Evolutionary conservation across 139 green algal genomes (phyloP), one percentile per base, ranked within the genome.

Genomic region (Diplosphaera chodatii): DNA sequence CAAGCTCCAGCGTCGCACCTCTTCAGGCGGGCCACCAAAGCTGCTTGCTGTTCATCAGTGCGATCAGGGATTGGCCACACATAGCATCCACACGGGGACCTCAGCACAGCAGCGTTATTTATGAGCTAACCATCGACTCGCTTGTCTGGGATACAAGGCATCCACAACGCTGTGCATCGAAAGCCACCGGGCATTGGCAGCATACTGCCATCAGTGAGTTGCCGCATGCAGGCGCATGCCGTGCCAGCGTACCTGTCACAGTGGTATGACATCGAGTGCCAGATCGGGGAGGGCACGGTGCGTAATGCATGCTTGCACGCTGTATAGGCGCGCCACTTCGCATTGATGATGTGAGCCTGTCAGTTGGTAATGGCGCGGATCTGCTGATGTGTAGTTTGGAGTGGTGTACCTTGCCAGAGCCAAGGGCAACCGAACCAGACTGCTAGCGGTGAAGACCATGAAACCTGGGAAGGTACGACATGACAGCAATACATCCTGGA

Each of bases 381-480:
- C 32, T 15, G 59, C 64, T 40, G n/a, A 32, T 48, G 32, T 32
- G 21, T 18, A 59, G 48, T 88, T 89, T 56, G 85, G 85, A 29
- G 72, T 83, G 30, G 85, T 88, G 23, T 88, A 85, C 65, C 74
- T 85, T 5, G 83, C 82, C 4, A 63, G 68, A 6, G 76, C 62
- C 71, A 82, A 82, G 30, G 78, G 80, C 13, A 34, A 76, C 48
- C 64, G 67, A 23, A 63, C 67, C 34, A 31, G 68, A n/a, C 70
- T 85, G 40, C 83, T 78, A 48, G 86, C 86, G 4, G 77, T 92
- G 70, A 92, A 92, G 67, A 85, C 86, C 33, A 89, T 90, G 72
- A 92, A 92, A 63, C 78, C 75, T 10, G 80, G 74, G 3, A 67
- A 82, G 76, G 84, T 86, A 30, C 23, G 82, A 41, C 25, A n/a